Conservation (phyloP, 495 filamentous ascomycete species). For the Xylaria nigripes region DNA sequence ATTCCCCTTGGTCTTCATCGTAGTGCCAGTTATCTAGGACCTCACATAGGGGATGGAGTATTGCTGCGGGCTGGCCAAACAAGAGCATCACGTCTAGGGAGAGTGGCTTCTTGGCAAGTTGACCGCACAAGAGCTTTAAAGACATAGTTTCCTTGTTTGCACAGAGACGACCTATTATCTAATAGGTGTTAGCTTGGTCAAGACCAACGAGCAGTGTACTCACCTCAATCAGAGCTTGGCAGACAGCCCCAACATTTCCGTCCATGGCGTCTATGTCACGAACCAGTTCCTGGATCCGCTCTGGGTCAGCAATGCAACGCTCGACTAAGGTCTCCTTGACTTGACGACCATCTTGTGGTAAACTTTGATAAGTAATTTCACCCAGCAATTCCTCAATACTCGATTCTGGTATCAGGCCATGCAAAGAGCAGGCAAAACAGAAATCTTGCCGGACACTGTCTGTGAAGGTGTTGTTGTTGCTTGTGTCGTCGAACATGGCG, state of each 20-base stretch:
- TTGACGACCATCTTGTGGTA: conserved; percentile 68
- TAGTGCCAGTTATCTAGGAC: conserved; percentile 85
- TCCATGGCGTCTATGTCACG: conserved; percentile 83
- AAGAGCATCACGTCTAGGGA: conserved; percentile 79
- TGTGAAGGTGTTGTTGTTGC: conserved; percentile 60
- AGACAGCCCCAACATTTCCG: conserved; percentile 87
- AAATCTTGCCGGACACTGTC: conserved; percentile 86
- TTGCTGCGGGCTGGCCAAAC: conserved; percentile 65
- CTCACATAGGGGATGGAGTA: conserved; percentile 76
- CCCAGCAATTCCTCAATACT: conserved; percentile 76
- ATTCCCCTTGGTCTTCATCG: conserved; percentile 90
- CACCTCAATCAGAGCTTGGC: conserved; percentile 73
- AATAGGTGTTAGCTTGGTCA: not conserved
- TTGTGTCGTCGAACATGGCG: conserved; percentile 65
- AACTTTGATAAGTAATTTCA: conserved; percentile 74
- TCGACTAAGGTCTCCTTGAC: conserved; percentile 65
- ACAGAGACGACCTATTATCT: conserved; percentile 75
- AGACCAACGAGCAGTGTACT: not conserved
- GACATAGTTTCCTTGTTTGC: conserved; percentile 83
- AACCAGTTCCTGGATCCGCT: conserved; percentile 64
- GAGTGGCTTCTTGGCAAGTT: conserved; percentile 67
- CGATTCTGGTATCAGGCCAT: conserved; percentile 67
- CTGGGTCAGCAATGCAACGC: conserved; percentile 63
- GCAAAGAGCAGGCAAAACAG: conserved; percentile 81
- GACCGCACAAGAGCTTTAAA: conserved; percentile 73